Conservation (phyloP, 2,329 filamentous ascomycete genomes). For the Hymenoscyphus linearis region DNA sequence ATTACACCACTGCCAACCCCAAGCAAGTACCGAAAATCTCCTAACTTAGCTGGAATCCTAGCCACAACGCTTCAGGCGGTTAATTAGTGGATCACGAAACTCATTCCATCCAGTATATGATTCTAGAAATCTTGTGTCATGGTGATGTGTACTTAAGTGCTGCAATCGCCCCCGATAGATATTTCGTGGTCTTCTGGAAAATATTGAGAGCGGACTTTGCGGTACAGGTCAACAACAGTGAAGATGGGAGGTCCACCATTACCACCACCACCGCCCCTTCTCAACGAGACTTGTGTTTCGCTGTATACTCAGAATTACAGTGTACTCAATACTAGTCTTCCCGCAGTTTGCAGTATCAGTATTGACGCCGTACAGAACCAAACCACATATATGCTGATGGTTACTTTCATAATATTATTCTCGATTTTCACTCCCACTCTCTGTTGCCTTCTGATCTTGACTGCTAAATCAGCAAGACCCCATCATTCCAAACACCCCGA, state of each 20-base stretch:
- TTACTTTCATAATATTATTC: background rate
- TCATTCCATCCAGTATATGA: background rate
- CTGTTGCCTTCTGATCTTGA: background rate
- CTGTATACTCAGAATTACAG: background rate
- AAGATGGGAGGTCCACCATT: background rate
- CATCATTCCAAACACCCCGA: background rate
- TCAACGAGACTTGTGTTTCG: background rate
- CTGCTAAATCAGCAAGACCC: no score
- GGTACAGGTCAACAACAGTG: background rate
- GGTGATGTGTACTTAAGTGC: background rate
- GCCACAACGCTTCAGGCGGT: background rate
- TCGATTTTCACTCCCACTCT: background rate
- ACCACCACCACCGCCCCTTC: background rate
- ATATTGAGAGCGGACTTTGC: background rate
- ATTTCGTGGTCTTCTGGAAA: background rate
- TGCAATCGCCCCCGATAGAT: background rate
- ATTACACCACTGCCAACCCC: background rate
- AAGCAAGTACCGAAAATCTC: background rate
- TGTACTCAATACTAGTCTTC: background rate
- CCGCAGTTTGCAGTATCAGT: background rate
- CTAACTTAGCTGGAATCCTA: background rate
- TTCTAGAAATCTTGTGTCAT: background rate
- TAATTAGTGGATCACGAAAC: background rate
- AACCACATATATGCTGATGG: background rate
- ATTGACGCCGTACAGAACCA: background rate